phyloP scores from a whole-genome alignment of 2,329 filamentous ascomycete species.

The Pyrenochaeta sp. region DNA sequence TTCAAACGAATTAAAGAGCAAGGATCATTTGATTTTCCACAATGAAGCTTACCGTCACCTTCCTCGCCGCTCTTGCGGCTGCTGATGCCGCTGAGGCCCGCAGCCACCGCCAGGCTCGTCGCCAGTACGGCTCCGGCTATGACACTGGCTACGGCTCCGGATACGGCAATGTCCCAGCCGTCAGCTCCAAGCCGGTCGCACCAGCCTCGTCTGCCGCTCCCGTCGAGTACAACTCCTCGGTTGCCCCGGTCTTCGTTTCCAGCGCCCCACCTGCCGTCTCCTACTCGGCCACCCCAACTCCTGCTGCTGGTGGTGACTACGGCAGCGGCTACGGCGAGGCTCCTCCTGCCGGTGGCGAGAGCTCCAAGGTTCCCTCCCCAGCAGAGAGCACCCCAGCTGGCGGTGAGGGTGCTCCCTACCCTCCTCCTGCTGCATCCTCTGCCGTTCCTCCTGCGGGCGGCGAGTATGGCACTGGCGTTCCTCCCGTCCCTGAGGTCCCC shows the following conservation, averaged over 20 bases:
- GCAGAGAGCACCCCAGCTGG: conserved; percentile 18
- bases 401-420: conserved; percentile 7
- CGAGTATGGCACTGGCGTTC: background rate
- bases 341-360: conserved; percentile 5
- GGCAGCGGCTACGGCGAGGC: conserved; percentile 10
- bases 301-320: conserved; percentile 15
- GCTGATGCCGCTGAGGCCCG: conserved; percentile 42
- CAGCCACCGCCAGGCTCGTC: conserved; percentile 38
- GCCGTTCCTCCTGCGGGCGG: background rate
- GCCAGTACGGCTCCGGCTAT: conserved; percentile 29
- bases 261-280: conserved; percentile 10
- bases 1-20: conserved; percentile 29
- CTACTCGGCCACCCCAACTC: conserved; percentile 14
- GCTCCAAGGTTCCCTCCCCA: conserved; percentile 7
- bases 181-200: conserved; percentile 12
- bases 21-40: conserved; percentile 25
- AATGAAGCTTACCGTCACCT: conserved; percentile 46
- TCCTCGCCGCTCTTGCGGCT: conserved; percentile 41
- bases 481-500: conserved; percentile 5
- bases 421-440: background rate
- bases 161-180: conserved; percentile 15
- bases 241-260: conserved; percentile 13
- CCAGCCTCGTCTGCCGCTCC: conserved; percentile 13
- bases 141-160: conserved; percentile 25
- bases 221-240: conserved; percentile 15